Evolutionary conservation across 345 rosid species (phyloP).

Genomic region (Brassica nigra): DNA sequence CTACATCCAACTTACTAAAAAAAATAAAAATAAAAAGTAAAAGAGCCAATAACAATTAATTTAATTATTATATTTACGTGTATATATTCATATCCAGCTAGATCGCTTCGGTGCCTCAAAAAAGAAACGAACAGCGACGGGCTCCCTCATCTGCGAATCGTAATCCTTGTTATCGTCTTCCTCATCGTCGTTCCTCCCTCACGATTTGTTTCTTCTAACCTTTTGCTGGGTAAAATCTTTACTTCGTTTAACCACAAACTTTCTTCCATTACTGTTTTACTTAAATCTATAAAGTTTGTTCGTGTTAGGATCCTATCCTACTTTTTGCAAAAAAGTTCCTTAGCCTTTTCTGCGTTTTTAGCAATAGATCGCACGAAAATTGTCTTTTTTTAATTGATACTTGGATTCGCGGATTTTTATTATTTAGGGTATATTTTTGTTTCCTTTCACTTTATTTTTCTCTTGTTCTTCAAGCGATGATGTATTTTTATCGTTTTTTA

Average conservation of each 20-base stretch:
- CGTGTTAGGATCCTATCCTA: slow-evolving; percentile 3
- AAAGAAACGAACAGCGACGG: neutral
- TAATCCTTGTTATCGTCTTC: slow-evolving; percentile 34
- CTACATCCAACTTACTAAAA: neutral
- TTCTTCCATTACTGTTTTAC: neutral
- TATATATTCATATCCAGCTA: slow-evolving; percentile 26
- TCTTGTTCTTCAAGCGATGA: slow-evolving; percentile 19
- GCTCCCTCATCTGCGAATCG: slow-evolving; percentile 26
- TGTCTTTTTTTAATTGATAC: slow-evolving; percentile 3
- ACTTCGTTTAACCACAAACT: neutral
- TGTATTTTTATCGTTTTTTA: neutral
- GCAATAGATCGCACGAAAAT: slow-evolving; percentile 7
- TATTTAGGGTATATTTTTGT: neutral
- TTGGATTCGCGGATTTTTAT: neutral
- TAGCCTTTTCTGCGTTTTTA: slow-evolving; percentile 32
- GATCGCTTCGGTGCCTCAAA: slow-evolving; percentile 23
- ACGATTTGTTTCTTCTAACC: slow-evolving; percentile 17
- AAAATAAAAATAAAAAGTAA: neutral
- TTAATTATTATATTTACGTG: neutral
- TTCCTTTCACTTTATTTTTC: neutral
- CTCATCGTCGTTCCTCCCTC: neutral
- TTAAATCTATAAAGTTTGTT: neutral
- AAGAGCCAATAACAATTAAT: neutral
- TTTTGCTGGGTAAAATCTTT: slow-evolving; percentile 14
- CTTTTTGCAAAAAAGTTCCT: slow-evolving; percentile 26